phyloP scores from a whole-genome alignment of 2,329 filamentous ascomycete species.

The Triangularia setosa region DNA sequence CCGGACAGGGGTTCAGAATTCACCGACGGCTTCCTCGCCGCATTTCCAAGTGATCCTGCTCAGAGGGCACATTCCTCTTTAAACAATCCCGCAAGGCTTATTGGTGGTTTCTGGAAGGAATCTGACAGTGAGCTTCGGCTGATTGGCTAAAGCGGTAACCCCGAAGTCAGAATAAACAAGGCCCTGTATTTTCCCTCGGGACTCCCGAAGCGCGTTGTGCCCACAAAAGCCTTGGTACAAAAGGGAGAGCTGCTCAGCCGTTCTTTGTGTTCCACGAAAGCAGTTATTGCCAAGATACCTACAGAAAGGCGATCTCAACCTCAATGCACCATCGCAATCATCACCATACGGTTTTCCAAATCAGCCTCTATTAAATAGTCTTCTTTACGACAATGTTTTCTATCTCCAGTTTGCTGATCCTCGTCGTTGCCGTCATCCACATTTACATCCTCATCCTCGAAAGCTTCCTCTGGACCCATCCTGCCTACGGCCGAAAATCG shows the following conservation, averaged over 20 bases:
- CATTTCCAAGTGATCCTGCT: background rate
- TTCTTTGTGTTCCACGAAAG: too few species aligned
- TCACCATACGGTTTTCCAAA: background rate
- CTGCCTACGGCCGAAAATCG: slow-evolving; percentile 39
- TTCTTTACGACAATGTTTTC: too few species aligned
- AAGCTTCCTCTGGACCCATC: slow-evolving; percentile 48
- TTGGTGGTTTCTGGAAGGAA: background rate
- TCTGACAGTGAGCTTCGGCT: too few species aligned
- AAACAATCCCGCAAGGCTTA: background rate
- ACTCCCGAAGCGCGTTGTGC: too few species aligned
- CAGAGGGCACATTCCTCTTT: background rate
- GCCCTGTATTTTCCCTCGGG: too few species aligned
- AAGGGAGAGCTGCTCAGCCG: too few species aligned
- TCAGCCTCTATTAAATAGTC: background rate
- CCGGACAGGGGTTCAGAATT: background rate
- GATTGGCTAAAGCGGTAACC: background rate
- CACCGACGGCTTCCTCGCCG: background rate
- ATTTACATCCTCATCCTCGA: slow-evolving; percentile 48
- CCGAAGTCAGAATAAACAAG: background rate
- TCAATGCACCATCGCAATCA: background rate
- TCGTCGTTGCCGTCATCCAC: slow-evolving; percentile 38
- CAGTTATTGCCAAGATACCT: too few species aligned
- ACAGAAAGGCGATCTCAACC: too few species aligned
- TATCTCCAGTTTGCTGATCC: background rate
- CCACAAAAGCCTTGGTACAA: too few species aligned